Evolutionary conservation across 257 asterid species (phyloP).

Genomic region (Solanum paucissectum): DNA sequence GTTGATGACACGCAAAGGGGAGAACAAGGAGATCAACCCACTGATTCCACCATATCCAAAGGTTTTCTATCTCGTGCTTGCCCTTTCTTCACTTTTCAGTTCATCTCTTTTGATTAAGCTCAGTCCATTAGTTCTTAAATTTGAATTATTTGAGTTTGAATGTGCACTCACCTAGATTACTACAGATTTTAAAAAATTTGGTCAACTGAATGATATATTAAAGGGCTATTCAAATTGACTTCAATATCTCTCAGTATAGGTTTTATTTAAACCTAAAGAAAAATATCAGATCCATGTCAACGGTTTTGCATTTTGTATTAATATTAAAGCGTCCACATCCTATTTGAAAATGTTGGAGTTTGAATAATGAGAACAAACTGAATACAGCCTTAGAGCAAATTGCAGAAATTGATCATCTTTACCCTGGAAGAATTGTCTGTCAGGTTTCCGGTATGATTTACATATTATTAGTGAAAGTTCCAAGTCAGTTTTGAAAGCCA

Average conservation of each 20-base stretch:
- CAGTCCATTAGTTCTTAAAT: neutral
- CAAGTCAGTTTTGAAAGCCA: neutral
- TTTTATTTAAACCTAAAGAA: neutral
- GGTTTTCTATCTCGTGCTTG: slow-evolving; percentile 5
- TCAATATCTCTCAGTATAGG: neutral
- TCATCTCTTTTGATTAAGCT: neutral
- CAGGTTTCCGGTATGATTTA: neutral
- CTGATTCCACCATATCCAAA: slow-evolving; percentile 10
- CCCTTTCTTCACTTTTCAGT: neutral
- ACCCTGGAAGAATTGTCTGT: neutral
- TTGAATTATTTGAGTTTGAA: neutral
- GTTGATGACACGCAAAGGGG: neutral
- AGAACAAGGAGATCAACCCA: slow-evolving; percentile 12
- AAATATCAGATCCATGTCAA: neutral
- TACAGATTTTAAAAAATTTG: neutral
- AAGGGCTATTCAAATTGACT: neutral
- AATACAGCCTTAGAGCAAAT: neutral
- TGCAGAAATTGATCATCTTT: neutral
- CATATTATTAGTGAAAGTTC: neutral
- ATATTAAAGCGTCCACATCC: neutral
- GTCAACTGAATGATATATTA: neutral
- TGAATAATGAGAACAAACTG: neutral
- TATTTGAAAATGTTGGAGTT: neutral
- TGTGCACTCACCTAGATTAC: neutral
- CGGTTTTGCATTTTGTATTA: neutral